phyloP scores from a whole-genome alignment of 352 stramenopile genomes.

The Pythium insidiosum region DNA sequence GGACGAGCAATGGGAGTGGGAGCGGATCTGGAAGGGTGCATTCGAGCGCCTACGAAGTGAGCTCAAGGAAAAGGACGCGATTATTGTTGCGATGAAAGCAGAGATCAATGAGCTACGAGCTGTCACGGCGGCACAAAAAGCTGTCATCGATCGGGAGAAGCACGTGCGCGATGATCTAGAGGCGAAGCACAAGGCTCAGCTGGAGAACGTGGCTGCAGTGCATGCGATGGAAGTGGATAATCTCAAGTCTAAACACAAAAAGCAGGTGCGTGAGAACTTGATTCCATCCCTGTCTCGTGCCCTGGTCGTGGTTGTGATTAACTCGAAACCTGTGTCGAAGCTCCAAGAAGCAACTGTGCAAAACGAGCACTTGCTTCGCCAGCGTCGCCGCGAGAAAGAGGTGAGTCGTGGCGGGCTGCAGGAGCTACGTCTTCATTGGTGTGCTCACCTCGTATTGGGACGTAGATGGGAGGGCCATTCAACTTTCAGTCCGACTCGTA shows the following conservation, averaged over 20 bases:
- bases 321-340: background rate
- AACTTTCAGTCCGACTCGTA: slow-evolving; percentile 31
- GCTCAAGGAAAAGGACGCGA: slow-evolving; percentile 20
- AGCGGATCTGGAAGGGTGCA: slow-evolving; percentile 59
- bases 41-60: slow-evolving; percentile 52
- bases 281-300: no score
- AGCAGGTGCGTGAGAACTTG: no score
- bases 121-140: slow-evolving; percentile 29
- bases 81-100: slow-evolving; percentile 20
- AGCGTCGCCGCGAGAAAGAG: slow-evolving; percentile 22
- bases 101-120: slow-evolving; percentile 53
- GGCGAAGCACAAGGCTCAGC: slow-evolving; percentile 27
- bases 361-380: slow-evolving; percentile 34
- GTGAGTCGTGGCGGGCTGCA: no score
- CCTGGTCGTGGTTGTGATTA: no score
- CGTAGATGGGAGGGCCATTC: slow-evolving; percentile 11
- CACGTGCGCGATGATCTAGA: slow-evolving; percentile 21
- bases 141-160: slow-evolving; percentile 27
- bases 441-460: no score
- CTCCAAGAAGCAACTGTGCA: slow-evolving; percentile 25
- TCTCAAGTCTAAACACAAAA: slow-evolving; percentile 34
- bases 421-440: no score
- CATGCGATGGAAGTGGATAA: slow-evolving; percentile 44
- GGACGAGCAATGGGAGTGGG: slow-evolving; percentile 64
- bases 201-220: slow-evolving; percentile 32